A percentile compares a stretch with the other conserved stretches of the same genome.
Evolutionary conservation across 2,329 filamentous ascomycete species (phyloP).

Genomic region (Hymenoscyphus fructigenus): DNA sequence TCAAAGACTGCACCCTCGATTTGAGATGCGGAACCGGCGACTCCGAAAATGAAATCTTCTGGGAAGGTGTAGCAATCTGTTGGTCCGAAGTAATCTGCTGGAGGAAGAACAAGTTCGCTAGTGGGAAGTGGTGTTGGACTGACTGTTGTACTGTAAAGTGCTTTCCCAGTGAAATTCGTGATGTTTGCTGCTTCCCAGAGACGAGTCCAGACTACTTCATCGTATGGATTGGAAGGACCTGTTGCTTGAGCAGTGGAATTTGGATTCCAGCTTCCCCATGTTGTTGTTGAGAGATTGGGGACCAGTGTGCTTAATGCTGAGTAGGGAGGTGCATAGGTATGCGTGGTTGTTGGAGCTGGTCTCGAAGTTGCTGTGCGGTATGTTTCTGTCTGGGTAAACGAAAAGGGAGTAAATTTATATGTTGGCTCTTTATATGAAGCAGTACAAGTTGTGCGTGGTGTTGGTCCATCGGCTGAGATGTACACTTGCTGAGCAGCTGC

Average conservation of each 20-base stretch:
- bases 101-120: conserved; percentile 11
- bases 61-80: conserved; percentile 35
- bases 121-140: conserved; percentile 8
- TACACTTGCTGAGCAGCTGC: too few relatives aligned
- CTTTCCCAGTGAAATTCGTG: conserved; percentile 1
- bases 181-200: conserved; percentile 2
- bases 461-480: too few relatives aligned
- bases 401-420: too few relatives aligned
- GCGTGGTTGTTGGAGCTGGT: background rate
- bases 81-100: conserved; percentile 2
- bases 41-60: conserved; percentile 46
- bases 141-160: conserved; percentile 12
- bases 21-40: conserved; percentile 46
- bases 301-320: conserved; percentile 4
- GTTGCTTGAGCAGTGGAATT: conserved; percentile 1
- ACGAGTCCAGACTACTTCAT: conserved; percentile 7
- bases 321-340: conserved; percentile 8
- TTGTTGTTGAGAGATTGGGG: conserved; percentile 3
- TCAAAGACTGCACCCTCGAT: conserved; percentile 45
- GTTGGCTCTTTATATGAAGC: too few relatives aligned
- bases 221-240: background rate
- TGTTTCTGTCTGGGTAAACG: too few relatives aligned
- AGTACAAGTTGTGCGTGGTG: too few relatives aligned
- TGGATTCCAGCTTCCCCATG: conserved; percentile 7
- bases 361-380: conserved; percentile 8